Base-by-base conservation (phyloP, 1,284 basidiomycete species). In the Puccinia hordei region DNA sequence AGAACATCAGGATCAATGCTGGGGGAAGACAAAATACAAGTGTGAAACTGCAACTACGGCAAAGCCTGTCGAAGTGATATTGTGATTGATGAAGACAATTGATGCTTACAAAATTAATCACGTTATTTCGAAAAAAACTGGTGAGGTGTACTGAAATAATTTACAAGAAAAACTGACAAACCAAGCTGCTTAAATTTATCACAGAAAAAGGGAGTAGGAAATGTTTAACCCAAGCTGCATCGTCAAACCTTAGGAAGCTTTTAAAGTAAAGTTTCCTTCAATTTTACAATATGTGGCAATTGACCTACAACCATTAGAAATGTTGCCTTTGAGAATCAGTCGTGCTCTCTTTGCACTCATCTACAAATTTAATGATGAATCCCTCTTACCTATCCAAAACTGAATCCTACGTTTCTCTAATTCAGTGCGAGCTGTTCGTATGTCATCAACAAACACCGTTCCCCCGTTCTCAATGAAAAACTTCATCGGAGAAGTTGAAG, bases 351-450 rank as follows among this genome's bases (percentile, higher is more conserved):
- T 33, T 59, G 30, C 9, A 30, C 24, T 2, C 27, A 51, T 71
- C 17, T 4, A 49, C 8, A 71, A 17, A 30, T 9, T 49, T 24
- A 5, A 13, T 24, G 24, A 41, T 33, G 44, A 71, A 33, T 33
- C 15, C 33, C 15, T 71, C 74, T 76, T 44, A 76, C 74, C 74
- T 24, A 76, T 76, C 74, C 74, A 76, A 66, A 68, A 76, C 35
- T 65, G 61, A 66, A 68, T 68, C 35, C 74, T 76, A 38, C 46
- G 41, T 44, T 76, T 65, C 24, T 76, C 35, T 41, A 76, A 35
- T 35, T 76, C 61, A 33, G 74, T 63, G n/a, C 74, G 59, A 38
- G 49, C n/a, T 51, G 44, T 44, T 41, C 61, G 41, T 61, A 76
- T 38, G 33, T 76, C 61, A 46, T 76, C 61, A 66, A 65, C 27